phyloP scores from a whole-genome alignment of 2,329 filamentous ascomycete genomes.

The Xylariaceae sp. region DNA sequence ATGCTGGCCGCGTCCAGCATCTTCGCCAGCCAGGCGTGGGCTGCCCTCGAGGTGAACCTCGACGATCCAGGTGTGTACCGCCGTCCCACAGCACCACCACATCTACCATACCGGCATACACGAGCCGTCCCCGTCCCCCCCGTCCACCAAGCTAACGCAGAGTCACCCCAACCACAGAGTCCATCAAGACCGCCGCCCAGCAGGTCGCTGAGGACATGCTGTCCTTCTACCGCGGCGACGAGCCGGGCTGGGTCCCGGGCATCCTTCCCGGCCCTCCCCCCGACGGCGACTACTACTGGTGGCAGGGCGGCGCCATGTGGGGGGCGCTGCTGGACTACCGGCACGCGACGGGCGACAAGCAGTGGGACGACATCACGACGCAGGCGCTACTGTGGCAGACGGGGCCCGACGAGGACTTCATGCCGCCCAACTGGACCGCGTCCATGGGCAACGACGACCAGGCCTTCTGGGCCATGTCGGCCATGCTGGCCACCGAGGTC shows the following conservation, averaged over 20 bases:
- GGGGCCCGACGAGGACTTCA: constrained; percentile 52
- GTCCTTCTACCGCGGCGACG: constrained; percentile 46
- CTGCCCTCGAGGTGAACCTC: constrained; percentile 25
- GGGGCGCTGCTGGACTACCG: constrained; percentile 67
- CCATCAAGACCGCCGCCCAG: constrained; percentile 42
- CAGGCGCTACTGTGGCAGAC: constrained; percentile 55
- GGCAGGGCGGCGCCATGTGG: constrained; percentile 67
- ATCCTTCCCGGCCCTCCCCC: constrained; percentile 53
- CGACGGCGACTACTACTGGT: constrained; percentile 65
- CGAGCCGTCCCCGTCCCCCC: neutral
- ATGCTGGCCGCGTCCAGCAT: constrained; percentile 24
- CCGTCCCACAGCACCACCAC: no score
- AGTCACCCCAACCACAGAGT: constrained; percentile 32
- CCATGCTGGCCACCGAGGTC: constrained; percentile 63
- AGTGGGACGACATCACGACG: constrained; percentile 57
- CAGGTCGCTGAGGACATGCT: constrained; percentile 48
- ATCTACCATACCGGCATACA: neutral
- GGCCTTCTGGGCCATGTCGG: constrained; percentile 65
- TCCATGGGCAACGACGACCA: constrained; percentile 68
- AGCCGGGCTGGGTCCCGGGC: constrained; percentile 48
- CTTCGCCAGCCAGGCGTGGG: constrained; percentile 15
- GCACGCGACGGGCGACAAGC: constrained; percentile 60
- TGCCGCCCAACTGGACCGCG: constrained; percentile 55
- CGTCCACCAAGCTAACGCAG: neutral
- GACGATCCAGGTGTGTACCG: constrained; percentile 23